Base-by-base conservation (phyloP, 768 basidiomycete genomes). In the Thelephora ganbajun region DNA sequence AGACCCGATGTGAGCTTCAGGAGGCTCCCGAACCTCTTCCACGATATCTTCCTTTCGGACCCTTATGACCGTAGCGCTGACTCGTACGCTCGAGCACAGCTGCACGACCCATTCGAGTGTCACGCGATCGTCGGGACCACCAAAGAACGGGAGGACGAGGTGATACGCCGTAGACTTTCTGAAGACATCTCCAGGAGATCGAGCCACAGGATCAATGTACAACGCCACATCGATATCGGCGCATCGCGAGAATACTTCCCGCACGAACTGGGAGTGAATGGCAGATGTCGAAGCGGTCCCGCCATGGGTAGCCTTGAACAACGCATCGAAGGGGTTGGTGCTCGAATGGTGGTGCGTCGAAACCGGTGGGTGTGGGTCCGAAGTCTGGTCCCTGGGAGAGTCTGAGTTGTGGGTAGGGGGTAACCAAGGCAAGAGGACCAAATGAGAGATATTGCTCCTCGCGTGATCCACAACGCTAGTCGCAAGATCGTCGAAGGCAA, bases 111-210 rank as follows among this genome's bases (percentile, higher is more conserved):
- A 79, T 26, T 84, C 78, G 33, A 98, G 66, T 0, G 90, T 88
- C 14, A 91, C 69, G 2, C 94, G 72, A 59, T 96, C 93, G 61
- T 98, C 94, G 0, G 90, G 84, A 0, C 94, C 94, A 19, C 94
- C 94, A 60, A 90, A 86, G 74, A 97, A 97, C 0, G 90, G 86
- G 11, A 96, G 57, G 64, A 90, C 85, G 12, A 97, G 54, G 57
- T 89, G 85, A 56, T 79, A 72, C 7, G 49, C 50, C 39, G 56
- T 61, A 37, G 53, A 50, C 0, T 57, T 53, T 30, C 57, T 45
- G 7, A 54, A 26, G 1, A n/a, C 42, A 43, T 55, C 52, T 50
- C 45, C 54, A 6, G 63, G 56, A 45, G 64, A 55, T 46, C 68
- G 65, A 46, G 54, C 50, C 34, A 71, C 72, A 42, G 76, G 72